Evolutionary conservation across 75 land plant species (phyloP), one percentile per base, ranked within the genome.

Genomic region (Cryptomeria japonica): DNA sequence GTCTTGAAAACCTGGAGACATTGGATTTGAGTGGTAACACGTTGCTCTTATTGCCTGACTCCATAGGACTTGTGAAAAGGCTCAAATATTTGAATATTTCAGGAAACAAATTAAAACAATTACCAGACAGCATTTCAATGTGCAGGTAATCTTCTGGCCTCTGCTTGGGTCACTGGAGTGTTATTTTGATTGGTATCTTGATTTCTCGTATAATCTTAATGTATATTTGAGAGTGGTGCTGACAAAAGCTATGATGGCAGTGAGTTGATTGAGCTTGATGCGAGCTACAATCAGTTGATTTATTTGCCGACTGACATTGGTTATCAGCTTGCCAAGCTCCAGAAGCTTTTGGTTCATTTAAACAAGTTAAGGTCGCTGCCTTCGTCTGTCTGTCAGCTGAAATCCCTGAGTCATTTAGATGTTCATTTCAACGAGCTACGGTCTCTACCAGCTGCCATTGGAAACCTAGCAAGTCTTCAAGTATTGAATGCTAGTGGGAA

Each of bases 371-470:
- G 89, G 34, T 78, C 83, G 11, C 76, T 92, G 28, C 93, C 93
- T 5, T 49, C 93, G 1, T 91, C 93, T 13, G 51, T 92, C 56
- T 92, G 93, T 80, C 89, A 89, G 42, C 56, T 89, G 28, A 86
- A 87, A 75, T 86, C 93, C 39, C 56, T 92, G 46, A 87, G 85
- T 75, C 16, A 86, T 44, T 86, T 92, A n/a, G 93, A 92, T n/a
- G 82, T 92, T 22, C 93, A 92, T 61, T 92, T 92, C 87, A 92
- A 92, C 89, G 83, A 91, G 55, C 88, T 92, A 2, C 87, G 90
- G 80, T 55, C 88, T 41, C 64, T 92, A 25, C 93, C 93, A 53
- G 46, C 53, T 16, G 80, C 92, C 34, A 86, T 92, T 53, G 93
- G 93, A 32, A 91, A 89, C 55, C 86, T 92, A 1, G 83, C 83